A percentile compares a stretch with the other conserved stretches of the same genome.
phyloP scores from a whole-genome alignment of 192 early-diverging fungal species.

The Coemansia brasiliensis region DNA sequence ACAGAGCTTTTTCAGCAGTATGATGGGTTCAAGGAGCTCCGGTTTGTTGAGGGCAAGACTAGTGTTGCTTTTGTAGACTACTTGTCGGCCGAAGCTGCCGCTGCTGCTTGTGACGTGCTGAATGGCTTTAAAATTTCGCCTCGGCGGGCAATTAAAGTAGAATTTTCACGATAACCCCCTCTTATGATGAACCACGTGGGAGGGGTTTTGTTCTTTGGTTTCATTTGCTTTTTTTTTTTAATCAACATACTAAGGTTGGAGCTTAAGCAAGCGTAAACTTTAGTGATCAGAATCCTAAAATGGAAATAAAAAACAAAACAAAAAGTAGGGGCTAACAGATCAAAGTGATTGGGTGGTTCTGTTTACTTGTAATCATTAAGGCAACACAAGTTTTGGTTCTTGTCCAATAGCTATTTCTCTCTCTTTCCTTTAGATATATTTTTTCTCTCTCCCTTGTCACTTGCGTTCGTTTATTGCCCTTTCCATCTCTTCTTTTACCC shows the following conservation, averaged over 20 bases:
- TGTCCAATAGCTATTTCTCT: neutral
- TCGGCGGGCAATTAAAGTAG: conserved; percentile 35
- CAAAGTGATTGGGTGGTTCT: conserved; percentile 36
- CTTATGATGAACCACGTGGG: too few relatives aligned
- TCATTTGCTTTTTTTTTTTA: too few relatives aligned
- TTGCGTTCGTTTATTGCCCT: neutral
- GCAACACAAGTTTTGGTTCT: neutral
- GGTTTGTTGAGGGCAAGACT: conserved; percentile 28
- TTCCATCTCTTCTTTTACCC: too few relatives aligned
- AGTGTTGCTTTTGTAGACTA: conserved; percentile 54
- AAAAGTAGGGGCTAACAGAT: neutral
- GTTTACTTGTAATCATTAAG: conserved; percentile 20
- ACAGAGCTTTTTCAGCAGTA: conserved; percentile 51
- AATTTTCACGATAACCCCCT: conserved; percentile 31
- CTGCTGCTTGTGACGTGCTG: conserved; percentile 40
- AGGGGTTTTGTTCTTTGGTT: too few relatives aligned
- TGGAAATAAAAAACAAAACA: too few relatives aligned
- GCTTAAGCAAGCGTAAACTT: too few relatives aligned
- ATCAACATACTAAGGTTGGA: too few relatives aligned
- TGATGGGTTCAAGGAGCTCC: conserved; percentile 43
- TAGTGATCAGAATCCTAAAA: too few relatives aligned
- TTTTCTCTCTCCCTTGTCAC: neutral
- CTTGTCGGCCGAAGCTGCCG: conserved; percentile 23
- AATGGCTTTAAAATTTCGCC: conserved; percentile 41
- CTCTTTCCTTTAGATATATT: neutral